Conservation (phyloP, 2,329 filamentous ascomycete species). For the Fusarium citri region DNA sequence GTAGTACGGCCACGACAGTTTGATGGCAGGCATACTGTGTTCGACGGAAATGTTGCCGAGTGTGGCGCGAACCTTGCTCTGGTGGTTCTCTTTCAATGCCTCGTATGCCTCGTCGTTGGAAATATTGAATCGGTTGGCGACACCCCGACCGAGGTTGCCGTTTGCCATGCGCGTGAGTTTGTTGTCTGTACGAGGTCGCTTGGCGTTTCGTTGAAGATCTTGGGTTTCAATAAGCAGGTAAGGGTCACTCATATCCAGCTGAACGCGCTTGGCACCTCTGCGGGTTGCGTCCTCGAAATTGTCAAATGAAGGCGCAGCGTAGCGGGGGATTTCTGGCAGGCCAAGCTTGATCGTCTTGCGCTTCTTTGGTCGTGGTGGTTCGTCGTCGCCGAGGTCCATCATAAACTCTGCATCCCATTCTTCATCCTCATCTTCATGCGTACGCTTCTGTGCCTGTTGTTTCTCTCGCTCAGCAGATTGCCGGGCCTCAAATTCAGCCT, state of each 20-base stretch:
- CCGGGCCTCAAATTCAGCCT: slow-evolving; percentile 52
- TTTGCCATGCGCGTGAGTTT: slow-evolving; percentile 75
- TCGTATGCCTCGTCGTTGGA: slow-evolving; percentile 98
- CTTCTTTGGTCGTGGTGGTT: slow-evolving; percentile 70
- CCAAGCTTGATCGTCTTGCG: slow-evolving; percentile 72
- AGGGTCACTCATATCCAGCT: slow-evolving; percentile 89
- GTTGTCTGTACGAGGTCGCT: slow-evolving; percentile 66
- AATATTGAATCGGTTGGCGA: slow-evolving; percentile 89
- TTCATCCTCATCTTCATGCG: slow-evolving; percentile 61
- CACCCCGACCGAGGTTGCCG: slow-evolving; percentile 76
- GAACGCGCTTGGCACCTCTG: slow-evolving; percentile 80
- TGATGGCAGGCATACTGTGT: slow-evolving; percentile 90
- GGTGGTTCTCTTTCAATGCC: slow-evolving; percentile 94
- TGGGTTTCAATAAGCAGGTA: slow-evolving; percentile 85
- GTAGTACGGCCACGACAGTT: slow-evolving; percentile 96
- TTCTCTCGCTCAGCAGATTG: slow-evolving; percentile 49
- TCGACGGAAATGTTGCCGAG: slow-evolving; percentile 93
- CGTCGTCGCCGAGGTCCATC: slow-evolving; percentile 60
- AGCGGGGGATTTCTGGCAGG: slow-evolving; percentile 67
- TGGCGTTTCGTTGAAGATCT: slow-evolving; percentile 71
- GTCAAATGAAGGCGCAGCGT: slow-evolving; percentile 78
- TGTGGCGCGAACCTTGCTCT: slow-evolving; percentile 93
- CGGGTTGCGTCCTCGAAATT: slow-evolving; percentile 81
- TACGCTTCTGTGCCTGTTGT: slow-evolving; percentile 49
- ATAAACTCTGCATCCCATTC: slow-evolving; percentile 74